These are phyloP conservation scores for Microcera coccophila DNA, from an alignment of 2,329 filamentous ascomycete genomes.

Conservation along the genomic window DNA sequence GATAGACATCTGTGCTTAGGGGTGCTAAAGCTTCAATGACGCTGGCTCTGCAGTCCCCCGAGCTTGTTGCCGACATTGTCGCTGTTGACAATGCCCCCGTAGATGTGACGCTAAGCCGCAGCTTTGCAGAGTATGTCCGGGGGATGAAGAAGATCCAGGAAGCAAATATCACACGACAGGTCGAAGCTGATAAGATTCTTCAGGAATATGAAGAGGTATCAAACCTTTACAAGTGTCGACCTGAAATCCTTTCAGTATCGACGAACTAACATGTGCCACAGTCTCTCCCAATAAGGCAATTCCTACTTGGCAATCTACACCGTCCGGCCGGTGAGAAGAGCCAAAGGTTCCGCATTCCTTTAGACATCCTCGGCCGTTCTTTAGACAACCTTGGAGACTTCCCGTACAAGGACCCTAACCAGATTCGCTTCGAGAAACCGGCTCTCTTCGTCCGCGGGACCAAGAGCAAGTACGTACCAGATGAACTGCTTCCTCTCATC, in stretches of 20 bases:
- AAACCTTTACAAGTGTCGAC: not conserved
- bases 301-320: conserved; percentile 81
- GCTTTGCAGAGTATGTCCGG: conserved; percentile 75
- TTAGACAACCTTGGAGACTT: conserved; percentile 82
- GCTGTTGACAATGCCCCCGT: conserved; percentile 91
- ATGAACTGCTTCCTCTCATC: conserved; percentile 75
- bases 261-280: conserved; percentile 5
- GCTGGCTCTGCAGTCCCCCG: conserved; percentile 68
- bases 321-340: conserved; percentile 48
- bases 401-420: conserved; percentile 71
- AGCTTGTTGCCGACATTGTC: conserved; percentile 66
- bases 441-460: conserved; percentile 79
- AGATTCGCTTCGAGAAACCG: conserved; percentile 66
- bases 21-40: conserved; percentile 93
- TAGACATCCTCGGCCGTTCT: conserved; percentile 63
- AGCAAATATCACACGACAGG: conserved; percentile 61
- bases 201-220: conserved; percentile 64
- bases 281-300: conserved; percentile 77
- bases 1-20: too few relatives aligned
- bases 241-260: not conserved
- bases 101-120: conserved; percentile 67
- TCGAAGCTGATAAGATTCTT: conserved; percentile 77
- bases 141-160: conserved; percentile 81
- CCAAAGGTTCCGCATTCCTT: conserved; percentile 74
- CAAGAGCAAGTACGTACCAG: conserved; percentile 71